These are phyloP conservation scores for Lagenidium giganteum DNA, from an alignment of 352 stramenopile species.

Conservation along the genomic window DNA sequence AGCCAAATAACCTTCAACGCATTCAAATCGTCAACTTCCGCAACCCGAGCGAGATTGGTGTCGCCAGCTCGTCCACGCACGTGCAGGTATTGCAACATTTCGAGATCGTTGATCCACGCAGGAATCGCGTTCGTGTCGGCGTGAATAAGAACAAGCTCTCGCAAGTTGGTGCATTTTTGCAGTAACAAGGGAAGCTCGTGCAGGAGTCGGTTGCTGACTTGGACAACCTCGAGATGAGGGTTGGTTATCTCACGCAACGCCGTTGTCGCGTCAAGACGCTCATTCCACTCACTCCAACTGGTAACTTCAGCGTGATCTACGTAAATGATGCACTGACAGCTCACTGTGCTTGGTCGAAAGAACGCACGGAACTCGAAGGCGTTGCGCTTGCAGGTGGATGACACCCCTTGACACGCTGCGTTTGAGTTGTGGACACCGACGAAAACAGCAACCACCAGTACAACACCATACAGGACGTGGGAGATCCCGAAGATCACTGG, in stretches of 20 bases:
- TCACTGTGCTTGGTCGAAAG: neutral
- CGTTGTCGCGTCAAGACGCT: neutral
- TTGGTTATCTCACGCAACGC: neutral
- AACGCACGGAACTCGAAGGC: slow-evolving; percentile 5
- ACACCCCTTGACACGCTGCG: slow-evolving; percentile 1
- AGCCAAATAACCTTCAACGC: too few species aligned
- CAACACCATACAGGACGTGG: slow-evolving; percentile 8
- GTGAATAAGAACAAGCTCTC: slow-evolving; percentile 5
- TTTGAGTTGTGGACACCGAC: slow-evolving; percentile 2
- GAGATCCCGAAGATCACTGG: slow-evolving; percentile 6
- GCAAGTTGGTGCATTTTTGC: neutral
- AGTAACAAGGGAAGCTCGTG: neutral
- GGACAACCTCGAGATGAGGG: slow-evolving; percentile 10
- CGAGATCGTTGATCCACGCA: slow-evolving; percentile 7
- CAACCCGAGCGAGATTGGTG: slow-evolving; percentile 6
- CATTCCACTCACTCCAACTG: slow-evolving; percentile 7
- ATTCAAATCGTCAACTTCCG: too few species aligned
- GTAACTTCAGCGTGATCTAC: slow-evolving; percentile 1
- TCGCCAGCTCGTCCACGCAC: slow-evolving; percentile 10
- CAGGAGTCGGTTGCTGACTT: slow-evolving; percentile 10
- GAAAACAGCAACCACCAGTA: slow-evolving; percentile 2
- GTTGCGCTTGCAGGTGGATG: slow-evolving; percentile 1
- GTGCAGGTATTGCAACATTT: slow-evolving; percentile 8
- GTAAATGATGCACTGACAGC: slow-evolving; percentile 10
- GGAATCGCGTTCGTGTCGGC: slow-evolving; percentile 1